Evolutionary conservation across 192 early-diverging fungal species (phyloP).

Genomic region (Hyaloraphidium curvatum): DNA sequence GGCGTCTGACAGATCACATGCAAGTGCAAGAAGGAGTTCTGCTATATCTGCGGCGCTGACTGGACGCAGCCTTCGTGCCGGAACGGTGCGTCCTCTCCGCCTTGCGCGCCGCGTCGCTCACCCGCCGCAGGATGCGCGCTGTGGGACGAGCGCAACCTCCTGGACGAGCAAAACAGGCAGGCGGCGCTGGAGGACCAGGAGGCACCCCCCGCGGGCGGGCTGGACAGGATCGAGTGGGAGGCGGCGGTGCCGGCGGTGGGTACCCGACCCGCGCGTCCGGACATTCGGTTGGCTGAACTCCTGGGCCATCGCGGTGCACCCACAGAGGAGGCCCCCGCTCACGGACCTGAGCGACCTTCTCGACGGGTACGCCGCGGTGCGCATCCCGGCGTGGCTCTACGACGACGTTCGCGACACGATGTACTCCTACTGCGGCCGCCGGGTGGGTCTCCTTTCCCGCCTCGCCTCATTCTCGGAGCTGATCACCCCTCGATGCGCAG

Average conservation of each 20-base stretch:
- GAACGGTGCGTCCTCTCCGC: not conserved
- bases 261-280: no score
- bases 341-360: no score
- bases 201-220: not conserved
- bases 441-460: not conserved
- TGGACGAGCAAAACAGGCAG: not conserved
- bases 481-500: not conserved
- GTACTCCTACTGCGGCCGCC: not conserved
- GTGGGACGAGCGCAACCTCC: not conserved
- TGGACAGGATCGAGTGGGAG: not conserved
- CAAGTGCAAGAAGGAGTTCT: constrained; percentile 1
- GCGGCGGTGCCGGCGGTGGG: not conserved
- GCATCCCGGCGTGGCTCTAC: not conserved
- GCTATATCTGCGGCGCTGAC: not conserved
- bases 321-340: no score
- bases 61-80: not conserved
- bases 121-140: not conserved
- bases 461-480: not conserved
- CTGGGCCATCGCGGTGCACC: no score
- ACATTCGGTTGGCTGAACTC: no score
- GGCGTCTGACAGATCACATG: not conserved
- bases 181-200: not conserved
- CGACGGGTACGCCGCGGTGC: no score
- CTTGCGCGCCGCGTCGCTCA: not conserved
- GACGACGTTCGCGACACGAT: not conserved